Conservation (phyloP, 257 asterid species). For the Petrea volubilis region DNA sequence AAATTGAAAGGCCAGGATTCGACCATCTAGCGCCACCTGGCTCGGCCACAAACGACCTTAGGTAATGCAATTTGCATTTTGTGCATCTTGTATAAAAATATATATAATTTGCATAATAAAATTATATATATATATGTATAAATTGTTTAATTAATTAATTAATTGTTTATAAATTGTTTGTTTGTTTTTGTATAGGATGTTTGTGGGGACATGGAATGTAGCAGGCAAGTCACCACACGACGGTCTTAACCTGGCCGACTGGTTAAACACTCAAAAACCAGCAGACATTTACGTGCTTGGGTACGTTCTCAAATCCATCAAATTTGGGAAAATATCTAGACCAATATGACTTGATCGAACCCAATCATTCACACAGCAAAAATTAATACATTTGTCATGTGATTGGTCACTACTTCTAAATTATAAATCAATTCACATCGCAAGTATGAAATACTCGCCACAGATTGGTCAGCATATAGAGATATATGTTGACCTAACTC, state of each 20-base stretch:
- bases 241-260: conserved; percentile 55
- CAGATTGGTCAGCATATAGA: no score
- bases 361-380: no score
- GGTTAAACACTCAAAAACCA: conserved; percentile 51
- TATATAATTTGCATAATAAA: no score
- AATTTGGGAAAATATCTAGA: not conserved
- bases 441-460: no score
- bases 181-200: conserved; percentile 52
- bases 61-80: conserved; percentile 33
- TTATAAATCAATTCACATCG: no score
- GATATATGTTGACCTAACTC: no score
- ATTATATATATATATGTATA: not conserved
- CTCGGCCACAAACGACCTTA: conserved; percentile 40
- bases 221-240: conserved; percentile 79
- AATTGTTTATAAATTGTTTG: not conserved
- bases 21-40: conserved; percentile 20
- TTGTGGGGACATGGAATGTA: conserved; percentile 94
- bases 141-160: not conserved
- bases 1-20: conserved; percentile 47
- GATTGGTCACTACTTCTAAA: no score
- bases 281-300: conserved; percentile 87
- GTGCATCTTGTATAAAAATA: not conserved
- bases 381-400: no score
- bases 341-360: no score
- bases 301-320: conserved; percentile 36